A percentile compares a stretch with the other conserved stretches of the same genome.
phyloP scores from a whole-genome alignment of 768 basidiomycete genomes.

The Suillus luteus region DNA sequence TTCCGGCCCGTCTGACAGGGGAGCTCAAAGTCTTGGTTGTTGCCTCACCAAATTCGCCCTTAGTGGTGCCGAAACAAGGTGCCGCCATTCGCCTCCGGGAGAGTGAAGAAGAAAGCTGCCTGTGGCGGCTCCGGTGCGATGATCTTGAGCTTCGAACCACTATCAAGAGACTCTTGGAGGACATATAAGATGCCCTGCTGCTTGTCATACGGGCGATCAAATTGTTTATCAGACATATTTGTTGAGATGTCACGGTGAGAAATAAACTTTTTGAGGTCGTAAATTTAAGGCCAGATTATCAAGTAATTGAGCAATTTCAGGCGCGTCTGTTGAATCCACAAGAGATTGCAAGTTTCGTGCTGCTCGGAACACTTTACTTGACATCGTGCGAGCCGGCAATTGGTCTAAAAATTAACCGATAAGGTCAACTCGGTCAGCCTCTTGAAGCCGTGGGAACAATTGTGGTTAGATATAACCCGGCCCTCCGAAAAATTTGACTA shows the following conservation, averaged over 20 bases:
- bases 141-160: constrained; percentile 43
- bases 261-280: not conserved
- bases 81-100: constrained; percentile 60
- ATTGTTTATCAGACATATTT: constrained; percentile 9
- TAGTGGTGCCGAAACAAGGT: constrained; percentile 9
- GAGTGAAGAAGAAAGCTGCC: constrained; percentile 67
- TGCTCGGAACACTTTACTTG: not conserved
- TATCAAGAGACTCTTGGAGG: constrained; percentile 47
- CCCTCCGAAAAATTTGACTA: constrained; percentile 14
- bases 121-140: constrained; percentile 68
- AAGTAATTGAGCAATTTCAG: constrained; percentile 1
- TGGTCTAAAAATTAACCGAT: not conserved
- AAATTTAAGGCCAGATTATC: constrained; percentile 3
- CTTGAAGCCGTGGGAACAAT: constrained; percentile 13
- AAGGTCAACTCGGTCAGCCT: not conserved
- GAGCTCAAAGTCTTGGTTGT: constrained; percentile 63
- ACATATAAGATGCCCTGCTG: constrained; percentile 7
- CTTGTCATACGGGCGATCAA: not conserved
- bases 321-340: not conserved
- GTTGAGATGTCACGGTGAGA: constrained; percentile 1
- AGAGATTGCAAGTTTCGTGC: not conserved
- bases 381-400: constrained; percentile 1
- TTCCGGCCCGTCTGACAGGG: constrained; percentile 39
- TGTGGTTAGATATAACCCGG: constrained; percentile 1
- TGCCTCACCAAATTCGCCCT: constrained; percentile 19